These are phyloP conservation scores for Pseudopyrenochaeta lycopersici DNA, from an alignment of 2,329 filamentous ascomycete species.

Conservation along the genomic window DNA sequence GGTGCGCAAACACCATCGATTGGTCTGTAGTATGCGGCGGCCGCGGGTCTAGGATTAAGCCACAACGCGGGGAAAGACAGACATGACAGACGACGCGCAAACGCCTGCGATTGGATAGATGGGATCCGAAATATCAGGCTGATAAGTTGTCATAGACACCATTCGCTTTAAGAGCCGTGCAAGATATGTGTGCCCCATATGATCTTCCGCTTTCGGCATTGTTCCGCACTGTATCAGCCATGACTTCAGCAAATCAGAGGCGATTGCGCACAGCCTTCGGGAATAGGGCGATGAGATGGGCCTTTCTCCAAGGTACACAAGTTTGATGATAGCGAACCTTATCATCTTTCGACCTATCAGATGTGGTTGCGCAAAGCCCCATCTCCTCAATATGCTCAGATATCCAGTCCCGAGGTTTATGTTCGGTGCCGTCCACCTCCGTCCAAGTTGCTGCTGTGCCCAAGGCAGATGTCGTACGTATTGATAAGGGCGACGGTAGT, in stretches of 20 bases:
- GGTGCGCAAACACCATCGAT: slow-evolving; percentile 1
- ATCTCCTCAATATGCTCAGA: too few relatives aligned
- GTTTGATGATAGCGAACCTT: too few relatives aligned
- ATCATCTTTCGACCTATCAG: too few relatives aligned
- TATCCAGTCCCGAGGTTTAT: too few relatives aligned
- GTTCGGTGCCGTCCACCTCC: too few relatives aligned
- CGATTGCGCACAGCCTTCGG: not conserved
- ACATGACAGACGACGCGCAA: not conserved
- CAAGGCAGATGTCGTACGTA: not conserved
- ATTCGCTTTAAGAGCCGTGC: not conserved
- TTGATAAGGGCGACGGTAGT: not conserved
- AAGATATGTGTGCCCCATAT: not conserved
- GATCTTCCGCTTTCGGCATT: slow-evolving; percentile 1
- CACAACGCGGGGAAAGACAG: too few relatives aligned
- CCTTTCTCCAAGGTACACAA: not conserved
- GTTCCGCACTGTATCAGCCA: slow-evolving; percentile 10
- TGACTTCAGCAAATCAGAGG: slow-evolving; percentile 1
- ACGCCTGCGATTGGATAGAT: slow-evolving; percentile 4
- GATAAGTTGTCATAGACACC: not conserved
- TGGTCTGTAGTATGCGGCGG: not conserved
- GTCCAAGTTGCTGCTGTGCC: too few relatives aligned
- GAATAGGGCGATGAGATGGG: not conserved
- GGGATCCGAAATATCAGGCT: not conserved
- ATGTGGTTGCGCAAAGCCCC: too few relatives aligned
- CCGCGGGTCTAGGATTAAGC: too few relatives aligned